Conservation (phyloP, 2,329 filamentous ascomycete genomes). For the Pyricularia sp. region DNA sequence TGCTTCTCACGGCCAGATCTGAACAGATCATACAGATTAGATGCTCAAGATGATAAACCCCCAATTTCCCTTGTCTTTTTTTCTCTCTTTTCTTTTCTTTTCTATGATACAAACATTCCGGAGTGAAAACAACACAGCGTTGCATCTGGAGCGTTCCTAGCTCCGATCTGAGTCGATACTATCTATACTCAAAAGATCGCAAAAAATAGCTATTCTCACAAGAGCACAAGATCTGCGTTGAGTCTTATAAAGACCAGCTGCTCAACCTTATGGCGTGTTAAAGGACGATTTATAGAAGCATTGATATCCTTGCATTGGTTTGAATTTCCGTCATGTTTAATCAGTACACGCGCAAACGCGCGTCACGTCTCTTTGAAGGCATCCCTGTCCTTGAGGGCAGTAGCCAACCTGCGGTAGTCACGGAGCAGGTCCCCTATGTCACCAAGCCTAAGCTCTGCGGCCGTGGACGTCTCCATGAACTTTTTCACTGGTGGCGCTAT, state of each 20-base stretch:
- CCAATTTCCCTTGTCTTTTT: background rate
- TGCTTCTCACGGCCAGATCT: background rate
- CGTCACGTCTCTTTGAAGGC: conserved; percentile 38
- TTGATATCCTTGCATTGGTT: background rate
- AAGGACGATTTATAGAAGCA: background rate
- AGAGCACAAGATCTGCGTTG: background rate
- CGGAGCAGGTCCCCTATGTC: conserved; percentile 63
- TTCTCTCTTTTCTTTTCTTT: background rate
- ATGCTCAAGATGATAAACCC: background rate
- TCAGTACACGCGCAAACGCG: background rate
- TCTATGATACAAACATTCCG: background rate
- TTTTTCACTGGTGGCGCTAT: conserved; percentile 59
- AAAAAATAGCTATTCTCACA: background rate
- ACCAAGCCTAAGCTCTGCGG: conserved; percentile 60
- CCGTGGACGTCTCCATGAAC: conserved; percentile 64
- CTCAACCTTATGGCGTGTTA: background rate
- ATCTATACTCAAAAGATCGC: background rate
- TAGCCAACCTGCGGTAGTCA: conserved; percentile 66
- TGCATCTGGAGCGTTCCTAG: background rate
- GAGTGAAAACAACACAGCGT: background rate
- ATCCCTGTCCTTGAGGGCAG: conserved; percentile 51
- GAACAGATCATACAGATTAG: background rate
- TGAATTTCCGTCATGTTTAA: background rate
- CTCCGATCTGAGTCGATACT: background rate
- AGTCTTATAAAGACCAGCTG: background rate